phyloP scores from a whole-genome alignment of 805 yeast species.

The Yarrowia sp. region DNA sequence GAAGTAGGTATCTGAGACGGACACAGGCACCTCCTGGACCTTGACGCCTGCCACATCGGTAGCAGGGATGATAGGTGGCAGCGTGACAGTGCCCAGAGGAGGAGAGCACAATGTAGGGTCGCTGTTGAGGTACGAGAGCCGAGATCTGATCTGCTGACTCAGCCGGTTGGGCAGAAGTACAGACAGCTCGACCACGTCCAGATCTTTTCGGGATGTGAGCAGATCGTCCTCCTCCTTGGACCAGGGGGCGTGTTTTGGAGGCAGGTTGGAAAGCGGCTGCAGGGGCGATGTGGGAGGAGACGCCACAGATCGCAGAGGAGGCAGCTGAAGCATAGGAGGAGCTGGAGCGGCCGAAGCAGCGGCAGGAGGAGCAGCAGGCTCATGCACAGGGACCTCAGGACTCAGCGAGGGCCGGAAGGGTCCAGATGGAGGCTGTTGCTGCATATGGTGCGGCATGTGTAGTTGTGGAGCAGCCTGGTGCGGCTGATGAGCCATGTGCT shows the following conservation, averaged over 20 bases:
- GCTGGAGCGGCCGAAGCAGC: neutral
- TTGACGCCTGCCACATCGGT: conserved; percentile 18
- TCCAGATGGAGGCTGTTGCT: neutral
- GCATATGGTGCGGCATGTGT: neutral
- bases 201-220: conserved; percentile 53
- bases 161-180: conserved; percentile 70
- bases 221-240: conserved; percentile 68
- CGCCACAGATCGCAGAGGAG: conserved; percentile 29
- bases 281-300: conserved; percentile 29
- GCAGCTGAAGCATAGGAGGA: neutral
- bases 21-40: conserved; percentile 23
- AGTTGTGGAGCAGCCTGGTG: neutral
- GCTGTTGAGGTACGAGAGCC: conserved; percentile 12
- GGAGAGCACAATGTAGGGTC: conserved; percentile 18
- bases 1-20: conserved; percentile 19
- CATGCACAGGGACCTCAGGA: neutral
- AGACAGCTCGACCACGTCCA: conserved; percentile 69
- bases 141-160: conserved; percentile 58
- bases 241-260: conserved; percentile 40
- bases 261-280: conserved; percentile 30
- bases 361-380: neutral
- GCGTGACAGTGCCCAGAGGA: conserved; percentile 2
- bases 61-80: conserved; percentile 16
- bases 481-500: neutral
- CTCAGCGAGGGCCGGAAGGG: neutral